Evolutionary conservation across 2,329 filamentous ascomycete species (phyloP).

Genomic region (Coleophoma crateriformis): DNA sequence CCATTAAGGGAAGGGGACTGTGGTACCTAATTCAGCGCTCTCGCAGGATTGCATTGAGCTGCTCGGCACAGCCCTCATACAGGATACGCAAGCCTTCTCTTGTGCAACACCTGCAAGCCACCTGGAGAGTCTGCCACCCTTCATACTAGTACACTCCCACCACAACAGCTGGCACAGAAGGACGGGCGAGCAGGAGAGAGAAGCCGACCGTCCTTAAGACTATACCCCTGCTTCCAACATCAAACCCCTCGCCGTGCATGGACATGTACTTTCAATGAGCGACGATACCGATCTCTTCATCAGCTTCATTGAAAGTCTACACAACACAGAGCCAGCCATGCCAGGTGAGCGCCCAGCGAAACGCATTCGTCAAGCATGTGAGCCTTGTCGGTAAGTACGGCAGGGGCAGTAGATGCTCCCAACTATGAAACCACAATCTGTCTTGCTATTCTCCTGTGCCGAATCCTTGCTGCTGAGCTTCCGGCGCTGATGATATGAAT

Average conservation of each 20-base stretch:
- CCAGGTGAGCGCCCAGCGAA: slow-evolving; percentile 19
- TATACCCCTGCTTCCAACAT: no score
- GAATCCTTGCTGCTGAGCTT: background rate
- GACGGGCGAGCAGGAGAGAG: no score
- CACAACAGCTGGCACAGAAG: no score
- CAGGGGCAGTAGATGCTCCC: background rate
- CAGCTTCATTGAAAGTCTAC: slow-evolving; percentile 1
- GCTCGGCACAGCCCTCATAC: no score
- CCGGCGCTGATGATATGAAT: background rate
- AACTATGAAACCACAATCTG: no score
- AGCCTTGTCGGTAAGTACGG: slow-evolving; percentile 27
- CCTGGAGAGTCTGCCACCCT: no score
- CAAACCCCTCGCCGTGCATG: background rate
- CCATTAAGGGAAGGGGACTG: no score
- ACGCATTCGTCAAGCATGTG: slow-evolving; percentile 27
- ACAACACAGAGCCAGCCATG: background rate
- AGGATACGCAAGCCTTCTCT: no score
- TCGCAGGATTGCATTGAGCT: no score
- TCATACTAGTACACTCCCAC: no score
- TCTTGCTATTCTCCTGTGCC: background rate
- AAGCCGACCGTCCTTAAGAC: background rate
- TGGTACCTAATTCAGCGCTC: no score
- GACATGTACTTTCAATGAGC: background rate
- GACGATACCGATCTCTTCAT: background rate
- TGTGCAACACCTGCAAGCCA: no score